These are phyloP conservation scores for Pyricularia sp. DNA, from an alignment of 2,329 filamentous ascomycete genomes.

Conservation along the genomic window DNA sequence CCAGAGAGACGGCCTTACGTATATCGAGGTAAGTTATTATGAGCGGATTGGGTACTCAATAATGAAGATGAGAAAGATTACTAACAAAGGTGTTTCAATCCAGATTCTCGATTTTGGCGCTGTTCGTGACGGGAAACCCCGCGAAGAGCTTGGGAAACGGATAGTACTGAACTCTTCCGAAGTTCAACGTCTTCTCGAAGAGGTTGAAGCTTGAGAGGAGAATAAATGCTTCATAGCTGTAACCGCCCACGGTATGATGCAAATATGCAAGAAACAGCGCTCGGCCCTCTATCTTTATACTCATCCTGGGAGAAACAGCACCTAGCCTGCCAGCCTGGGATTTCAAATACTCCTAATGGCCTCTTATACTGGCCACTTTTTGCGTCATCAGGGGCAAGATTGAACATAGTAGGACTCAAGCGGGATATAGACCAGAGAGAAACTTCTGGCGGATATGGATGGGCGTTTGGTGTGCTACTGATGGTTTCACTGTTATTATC, in stretches of 20 bases:
- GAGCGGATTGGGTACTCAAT: background rate
- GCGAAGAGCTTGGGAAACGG: constrained; percentile 68
- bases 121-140: constrained; percentile 74
- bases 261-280: background rate
- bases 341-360: background rate
- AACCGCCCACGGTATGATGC: background rate
- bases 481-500: background rate
- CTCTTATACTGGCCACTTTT: background rate
- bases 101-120: constrained; percentile 97
- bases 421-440: background rate
- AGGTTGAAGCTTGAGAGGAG: constrained; percentile 16
- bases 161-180: constrained; percentile 56
- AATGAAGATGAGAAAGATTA: constrained; percentile 20
- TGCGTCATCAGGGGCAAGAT: background rate
- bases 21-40: constrained; percentile 69
- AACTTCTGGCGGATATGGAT: background rate
- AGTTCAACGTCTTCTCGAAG: constrained; percentile 39
- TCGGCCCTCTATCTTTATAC: background rate
- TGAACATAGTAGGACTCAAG: background rate
- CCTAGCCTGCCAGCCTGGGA: background rate
- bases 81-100: background rate
- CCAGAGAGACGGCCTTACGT: constrained; percentile 84
- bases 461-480: background rate
- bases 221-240: background rate
- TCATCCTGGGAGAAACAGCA: background rate